A percentile compares a stretch with the other conserved stretches of the same genome.
These are phyloP conservation scores for Calycina herbarum DNA, from an alignment of 2,329 filamentous ascomycete genomes.

Conservation along the genomic window DNA sequence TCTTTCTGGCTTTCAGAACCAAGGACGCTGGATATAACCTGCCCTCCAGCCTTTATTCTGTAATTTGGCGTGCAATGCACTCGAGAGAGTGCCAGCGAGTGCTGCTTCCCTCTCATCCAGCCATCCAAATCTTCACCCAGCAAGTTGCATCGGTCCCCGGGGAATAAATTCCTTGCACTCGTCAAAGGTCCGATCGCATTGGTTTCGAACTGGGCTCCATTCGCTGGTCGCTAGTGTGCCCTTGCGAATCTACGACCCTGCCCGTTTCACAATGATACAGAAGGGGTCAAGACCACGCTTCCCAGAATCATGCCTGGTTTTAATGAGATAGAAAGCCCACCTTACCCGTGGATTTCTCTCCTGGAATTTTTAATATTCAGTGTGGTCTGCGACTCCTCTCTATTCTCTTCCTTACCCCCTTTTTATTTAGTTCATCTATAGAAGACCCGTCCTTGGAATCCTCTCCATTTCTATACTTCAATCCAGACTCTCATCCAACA, in stretches of 20 bases:
- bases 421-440: constrained; percentile 6
- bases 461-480: constrained; percentile 2
- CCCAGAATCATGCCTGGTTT: constrained; percentile 23
- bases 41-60: not conserved
- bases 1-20: not conserved
- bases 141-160: not conserved
- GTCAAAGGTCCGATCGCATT: constrained; percentile 9
- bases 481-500: constrained; percentile 6
- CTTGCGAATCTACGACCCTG: constrained; percentile 15
- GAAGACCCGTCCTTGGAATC: not conserved
- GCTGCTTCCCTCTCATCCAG: not conserved
- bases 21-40: not conserved
- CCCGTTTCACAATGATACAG: constrained; percentile 27
- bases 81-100: not conserved
- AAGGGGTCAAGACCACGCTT: constrained; percentile 21
- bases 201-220: constrained; percentile 14
- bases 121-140: not conserved
- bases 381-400: constrained; percentile 27
- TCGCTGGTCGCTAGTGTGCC: constrained; percentile 9
- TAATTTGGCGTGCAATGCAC: not conserved
- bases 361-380: constrained; percentile 26
- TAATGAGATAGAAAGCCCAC: constrained; percentile 16
- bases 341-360: constrained; percentile 15
- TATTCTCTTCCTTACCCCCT: constrained; percentile 12
- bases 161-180: constrained; percentile 3